phyloP scores from a whole-genome alignment of 1,284 basidiomycete species.

The Ustilago bromivora region DNA sequence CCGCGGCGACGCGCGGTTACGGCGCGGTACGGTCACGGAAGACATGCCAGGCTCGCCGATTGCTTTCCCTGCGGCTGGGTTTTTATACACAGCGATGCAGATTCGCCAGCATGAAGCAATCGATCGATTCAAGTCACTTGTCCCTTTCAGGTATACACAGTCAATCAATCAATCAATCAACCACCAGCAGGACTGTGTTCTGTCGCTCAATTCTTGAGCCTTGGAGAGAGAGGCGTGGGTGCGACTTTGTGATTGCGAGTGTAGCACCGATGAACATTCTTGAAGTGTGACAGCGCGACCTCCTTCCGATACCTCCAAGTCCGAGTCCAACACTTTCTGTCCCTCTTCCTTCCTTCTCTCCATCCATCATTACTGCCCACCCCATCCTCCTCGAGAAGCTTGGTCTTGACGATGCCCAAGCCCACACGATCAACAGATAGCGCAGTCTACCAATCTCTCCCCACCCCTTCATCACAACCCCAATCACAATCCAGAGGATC shows the following conservation, averaged over 20 bases:
- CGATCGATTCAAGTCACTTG: neutral
- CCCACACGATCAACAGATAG: neutral
- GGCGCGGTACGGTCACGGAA: constrained; percentile 2
- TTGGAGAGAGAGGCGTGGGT: neutral
- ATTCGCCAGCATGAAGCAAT: neutral
- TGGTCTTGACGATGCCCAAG: constrained; percentile 1
- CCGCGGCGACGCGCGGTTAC: constrained; percentile 3
- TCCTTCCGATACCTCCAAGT: neutral
- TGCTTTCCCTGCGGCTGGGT: neutral
- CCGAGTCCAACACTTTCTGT: constrained; percentile 6
- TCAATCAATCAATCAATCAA: neutral
- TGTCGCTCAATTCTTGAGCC: neutral
- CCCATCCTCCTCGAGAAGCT: neutral
- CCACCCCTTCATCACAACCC: neutral
- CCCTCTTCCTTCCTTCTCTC: neutral
- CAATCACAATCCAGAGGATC: neutral
- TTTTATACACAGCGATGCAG: neutral
- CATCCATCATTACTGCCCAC: constrained; percentile 1
- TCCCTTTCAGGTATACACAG: neutral
- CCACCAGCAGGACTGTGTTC: neutral
- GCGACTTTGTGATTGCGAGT: neutral
- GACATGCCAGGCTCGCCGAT: neutral
- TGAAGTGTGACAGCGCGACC: constrained; percentile 1
- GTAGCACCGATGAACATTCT: neutral
- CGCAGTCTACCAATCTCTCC: constrained; percentile 16